phyloP scores from a whole-genome alignment of 345 rosid species.

The Pelargonium nanum region DNA sequence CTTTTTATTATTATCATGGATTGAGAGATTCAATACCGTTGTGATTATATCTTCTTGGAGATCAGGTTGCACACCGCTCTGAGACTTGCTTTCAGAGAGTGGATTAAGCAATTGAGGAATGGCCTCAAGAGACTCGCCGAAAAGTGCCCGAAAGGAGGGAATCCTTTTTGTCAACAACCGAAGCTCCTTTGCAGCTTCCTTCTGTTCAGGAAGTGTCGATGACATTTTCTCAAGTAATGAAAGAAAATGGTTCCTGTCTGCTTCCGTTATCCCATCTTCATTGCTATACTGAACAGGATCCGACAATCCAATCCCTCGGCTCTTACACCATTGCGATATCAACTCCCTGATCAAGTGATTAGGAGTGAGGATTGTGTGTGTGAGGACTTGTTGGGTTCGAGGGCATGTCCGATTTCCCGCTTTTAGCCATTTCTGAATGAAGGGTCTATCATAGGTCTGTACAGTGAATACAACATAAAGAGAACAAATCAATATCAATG shows the following conservation, averaged over 20 bases:
- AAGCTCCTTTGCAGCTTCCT: conserved; percentile 40
- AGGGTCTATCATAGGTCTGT: conserved; percentile 48
- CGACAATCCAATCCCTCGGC: conserved; percentile 22
- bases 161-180: conserved; percentile 33
- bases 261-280: conserved; percentile 15
- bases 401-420: conserved; percentile 43
- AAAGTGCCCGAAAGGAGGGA: conserved; percentile 28
- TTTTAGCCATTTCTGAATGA: conserved; percentile 32
- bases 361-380: conserved; percentile 29
- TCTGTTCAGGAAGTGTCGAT: conserved; percentile 31
- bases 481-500: conserved; percentile 5
- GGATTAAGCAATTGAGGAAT: conserved; percentile 33
- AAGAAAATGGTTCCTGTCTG: conserved; percentile 15
- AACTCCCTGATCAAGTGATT: conserved; percentile 33
- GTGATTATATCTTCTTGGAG: conserved; percentile 39
- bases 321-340: conserved; percentile 41
- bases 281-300: conserved; percentile 9
- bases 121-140: conserved; percentile 20
- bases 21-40: conserved; percentile 36
- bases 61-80: conserved; percentile 17
- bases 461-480: conserved; percentile 3
- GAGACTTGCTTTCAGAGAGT: conserved; percentile 13
- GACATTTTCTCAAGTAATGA: conserved; percentile 39
- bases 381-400: conserved; percentile 27
- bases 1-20: conserved; percentile 28